Evolutionary conservation across 2,329 filamentous ascomycete genomes (phyloP).

Genomic region (Ceratocystis cubensis): DNA sequence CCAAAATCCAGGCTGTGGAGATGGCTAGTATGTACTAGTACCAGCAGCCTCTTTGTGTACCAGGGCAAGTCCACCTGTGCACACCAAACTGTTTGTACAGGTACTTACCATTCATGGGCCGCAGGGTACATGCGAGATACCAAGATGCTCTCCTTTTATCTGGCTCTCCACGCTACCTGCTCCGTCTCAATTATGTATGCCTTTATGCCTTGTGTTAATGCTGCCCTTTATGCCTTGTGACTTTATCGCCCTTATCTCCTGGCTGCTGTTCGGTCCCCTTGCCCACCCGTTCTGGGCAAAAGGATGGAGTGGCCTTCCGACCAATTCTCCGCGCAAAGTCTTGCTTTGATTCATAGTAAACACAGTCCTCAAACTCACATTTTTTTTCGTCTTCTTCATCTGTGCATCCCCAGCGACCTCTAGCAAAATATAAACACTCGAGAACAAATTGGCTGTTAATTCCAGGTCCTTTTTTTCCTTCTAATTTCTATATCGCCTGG

Average conservation of each 20-base stretch:
- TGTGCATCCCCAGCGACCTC: not conserved
- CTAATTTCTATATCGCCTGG: not conserved
- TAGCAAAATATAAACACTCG: not conserved
- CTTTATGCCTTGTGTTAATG: not conserved
- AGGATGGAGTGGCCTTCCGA: not conserved
- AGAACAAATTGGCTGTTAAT: not conserved
- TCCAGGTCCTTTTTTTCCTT: not conserved
- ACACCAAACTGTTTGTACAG: too few relatives aligned
- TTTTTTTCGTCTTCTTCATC: not conserved
- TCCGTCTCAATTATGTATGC: too few relatives aligned
- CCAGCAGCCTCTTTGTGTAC: too few relatives aligned
- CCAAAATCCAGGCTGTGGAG: not conserved
- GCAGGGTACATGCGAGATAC: not conserved
- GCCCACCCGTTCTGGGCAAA: not conserved
- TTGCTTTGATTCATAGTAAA: not conserved
- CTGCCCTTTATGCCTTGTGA: not conserved
- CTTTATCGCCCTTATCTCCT: not conserved
- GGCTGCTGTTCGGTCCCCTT: not conserved
- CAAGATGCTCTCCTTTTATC: not conserved
- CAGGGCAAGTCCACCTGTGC: too few relatives aligned
- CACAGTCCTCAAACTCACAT: not conserved
- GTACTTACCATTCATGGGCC: not conserved
- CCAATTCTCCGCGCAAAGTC: slow-evolving; percentile 6
- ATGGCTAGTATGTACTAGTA: not conserved
- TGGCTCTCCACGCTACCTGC: too few relatives aligned